Evolutionary conservation across 345 rosid genomes (phyloP), one percentile per base, ranked within the genome.

Genomic region (Draba incana): DNA sequence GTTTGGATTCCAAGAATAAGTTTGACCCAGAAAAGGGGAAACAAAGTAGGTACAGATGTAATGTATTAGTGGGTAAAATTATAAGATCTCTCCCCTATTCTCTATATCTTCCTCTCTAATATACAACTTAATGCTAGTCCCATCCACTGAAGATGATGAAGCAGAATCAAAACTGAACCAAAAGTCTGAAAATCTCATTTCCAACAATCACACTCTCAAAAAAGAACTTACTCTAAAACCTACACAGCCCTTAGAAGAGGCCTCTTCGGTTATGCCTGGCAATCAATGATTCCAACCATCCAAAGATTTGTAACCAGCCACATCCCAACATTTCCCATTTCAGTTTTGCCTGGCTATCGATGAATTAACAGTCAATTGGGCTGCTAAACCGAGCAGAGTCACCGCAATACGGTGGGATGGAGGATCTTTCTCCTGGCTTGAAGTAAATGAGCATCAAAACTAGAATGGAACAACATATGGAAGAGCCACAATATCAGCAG

Each of bases 381-480:
- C 41, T 24, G 48, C 37, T 24, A 11, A 50, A 50, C 54, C 3
- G 25, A 65, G 67, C 33, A 64, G 16, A 57, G 71, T 27, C 38
- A 39, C 70, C 27, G 45, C 46, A 56, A 2, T 72, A 37, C 4
- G 13, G 13, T 52, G 57, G 8, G 41, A 33, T 8, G 41, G 68
- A 44, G 58, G 58, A 35, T 62, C 55, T 55, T 54, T 25, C 61
- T 59, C 57, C 64, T 24, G 51, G 13, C 57, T 44, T 62, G 42
- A 61, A 46, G 59, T 61, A 41, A 54, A 60, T 13, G 16, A 31
- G 46, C 31, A 38, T 39, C 31, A 31, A 48, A 71, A 81, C 86
- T 85, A 91, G 72, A 81, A 86, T 16, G 91, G 95, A 77, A 88
- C 79, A 42, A 91, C 92, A 33, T 86, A 91, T 4, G 95, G 97